Evolutionary conservation across 805 yeast genomes (phyloP).

Genomic region (Cyberlindnera maritima): DNA sequence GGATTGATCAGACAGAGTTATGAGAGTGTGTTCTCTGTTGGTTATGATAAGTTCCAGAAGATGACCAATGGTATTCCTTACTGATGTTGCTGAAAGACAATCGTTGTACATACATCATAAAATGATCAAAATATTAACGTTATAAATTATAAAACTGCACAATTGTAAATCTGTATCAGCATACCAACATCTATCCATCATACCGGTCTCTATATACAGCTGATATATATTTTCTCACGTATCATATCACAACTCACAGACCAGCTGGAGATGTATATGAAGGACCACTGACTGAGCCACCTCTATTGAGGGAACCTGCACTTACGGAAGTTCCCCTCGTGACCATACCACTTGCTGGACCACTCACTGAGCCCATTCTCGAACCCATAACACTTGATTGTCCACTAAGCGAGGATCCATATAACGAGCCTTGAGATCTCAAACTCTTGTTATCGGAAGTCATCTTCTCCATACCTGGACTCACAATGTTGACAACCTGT

Average conservation of each 20-base stretch:
- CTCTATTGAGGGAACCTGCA: background rate
- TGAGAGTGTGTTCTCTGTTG: conserved; percentile 87
- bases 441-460: background rate
- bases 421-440: background rate
- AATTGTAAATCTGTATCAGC: no score
- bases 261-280: background rate
- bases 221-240: no score
- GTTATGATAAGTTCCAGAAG: conserved; percentile 96
- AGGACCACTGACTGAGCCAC: background rate
- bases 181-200: no score
- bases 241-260: background rate
- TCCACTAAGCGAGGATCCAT: background rate
- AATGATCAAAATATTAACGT: no score
- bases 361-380: background rate
- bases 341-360: background rate
- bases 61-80: conserved; percentile 97
- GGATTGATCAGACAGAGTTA: conserved; percentile 74
- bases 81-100: conserved; percentile 26
- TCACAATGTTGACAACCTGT: background rate
- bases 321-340: background rate
- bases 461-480: conserved; percentile 5
- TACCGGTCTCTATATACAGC: no score
- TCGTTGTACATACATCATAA: no score
- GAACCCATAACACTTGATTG: background rate
- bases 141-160: no score